Base-by-base conservation (phyloP, 306 rosid species). In the Rosa rugosa region DNA sequence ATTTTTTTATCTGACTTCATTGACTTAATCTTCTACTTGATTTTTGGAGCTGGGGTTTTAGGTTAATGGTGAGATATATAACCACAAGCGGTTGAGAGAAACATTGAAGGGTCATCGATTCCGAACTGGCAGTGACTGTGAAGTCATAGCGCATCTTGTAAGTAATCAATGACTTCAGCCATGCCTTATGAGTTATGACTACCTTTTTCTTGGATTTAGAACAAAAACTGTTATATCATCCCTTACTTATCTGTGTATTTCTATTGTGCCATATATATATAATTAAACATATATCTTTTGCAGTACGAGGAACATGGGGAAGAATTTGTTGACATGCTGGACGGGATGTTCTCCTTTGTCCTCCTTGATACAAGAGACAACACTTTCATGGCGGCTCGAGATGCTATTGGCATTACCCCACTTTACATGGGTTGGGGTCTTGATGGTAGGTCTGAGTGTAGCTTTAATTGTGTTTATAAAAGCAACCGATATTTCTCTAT, bases 41-140 rank as follows among this genome's bases (percentile, higher is more conserved):
- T 38, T 70, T 41, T 77, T 83, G 83, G 77, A 77, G 53, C n/a
- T 83, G 59, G 84, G 78, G 25, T 17, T 71, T 54, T 83, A 95
- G 99, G 98, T 95, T 22, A 95, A 95, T 81, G 99, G 97, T 66
- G 99, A 95, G 90, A 95, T 95, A 84, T 95, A 95, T 89, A 95
- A 95, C 89, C 98, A 95, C n/a, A 91, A 83, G 60, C 83, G 86
- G 74, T 81, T 93, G 87, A 82, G 87, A 71, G 80, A 85, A 81
- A 79, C 87, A 74, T 91, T 93, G 79, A 83, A 67, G 84, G 88
- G 93, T 36, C 99, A 96, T 81, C 80, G 89, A 76, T 91, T 95
- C 77, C 89, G 96, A 81, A 96, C 98, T 44, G 96, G 93, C 41
- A 96, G 99, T 83, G 97, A 93, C 72, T 93, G 99, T 84, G 99